A percentile compares a stretch with the other conserved stretches of the same genome.
Conservation (phyloP, 108 stramenopile species). For the Skeletonema grethae region DNA sequence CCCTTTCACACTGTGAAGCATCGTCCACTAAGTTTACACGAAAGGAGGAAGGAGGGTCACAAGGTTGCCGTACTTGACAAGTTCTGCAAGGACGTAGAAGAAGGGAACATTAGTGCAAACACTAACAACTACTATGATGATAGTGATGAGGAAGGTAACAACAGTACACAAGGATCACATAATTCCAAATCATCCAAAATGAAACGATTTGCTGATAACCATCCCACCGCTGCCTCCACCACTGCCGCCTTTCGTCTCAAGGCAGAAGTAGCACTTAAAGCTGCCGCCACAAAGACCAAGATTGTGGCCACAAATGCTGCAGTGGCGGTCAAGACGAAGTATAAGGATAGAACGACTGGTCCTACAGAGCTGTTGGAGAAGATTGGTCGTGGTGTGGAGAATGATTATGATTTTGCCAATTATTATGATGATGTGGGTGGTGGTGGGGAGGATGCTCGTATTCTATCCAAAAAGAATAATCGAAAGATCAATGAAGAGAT, state of each 20-base stretch:
- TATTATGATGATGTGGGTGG: slow-evolving; percentile 5
- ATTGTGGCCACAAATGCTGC: slow-evolving; percentile 6
- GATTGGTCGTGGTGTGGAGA: slow-evolving; percentile 9
- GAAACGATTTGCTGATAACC: background rate
- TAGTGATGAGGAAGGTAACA: background rate
- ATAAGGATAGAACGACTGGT: slow-evolving; percentile 8
- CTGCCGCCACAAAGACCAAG: slow-evolving; percentile 10
- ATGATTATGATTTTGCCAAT: slow-evolving; percentile 27
- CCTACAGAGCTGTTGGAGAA: background rate
- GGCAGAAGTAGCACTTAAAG: slow-evolving; percentile 30
- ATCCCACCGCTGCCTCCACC: slow-evolving; percentile 37
- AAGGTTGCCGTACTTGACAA: slow-evolving; percentile 39
- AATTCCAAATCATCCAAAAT: slow-evolving; percentile 3
- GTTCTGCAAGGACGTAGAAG: slow-evolving; percentile 23
- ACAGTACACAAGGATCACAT: slow-evolving; percentile 9
- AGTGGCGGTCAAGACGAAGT: slow-evolving; percentile 12
- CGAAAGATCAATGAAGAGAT: slow-evolving; percentile 11
- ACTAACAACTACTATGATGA: slow-evolving; percentile 1
- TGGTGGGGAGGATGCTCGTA: background rate
- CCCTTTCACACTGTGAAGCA: background rate
- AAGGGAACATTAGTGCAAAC: background rate
- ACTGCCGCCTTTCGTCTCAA: slow-evolving; percentile 38
- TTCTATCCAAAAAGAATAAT: slow-evolving; percentile 2
- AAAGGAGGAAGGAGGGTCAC: slow-evolving; percentile 14
- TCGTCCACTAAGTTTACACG: slow-evolving; percentile 9